Evolutionary conservation across 139 green algal genomes (phyloP).

Genomic region (Micractinium sp.): DNA sequence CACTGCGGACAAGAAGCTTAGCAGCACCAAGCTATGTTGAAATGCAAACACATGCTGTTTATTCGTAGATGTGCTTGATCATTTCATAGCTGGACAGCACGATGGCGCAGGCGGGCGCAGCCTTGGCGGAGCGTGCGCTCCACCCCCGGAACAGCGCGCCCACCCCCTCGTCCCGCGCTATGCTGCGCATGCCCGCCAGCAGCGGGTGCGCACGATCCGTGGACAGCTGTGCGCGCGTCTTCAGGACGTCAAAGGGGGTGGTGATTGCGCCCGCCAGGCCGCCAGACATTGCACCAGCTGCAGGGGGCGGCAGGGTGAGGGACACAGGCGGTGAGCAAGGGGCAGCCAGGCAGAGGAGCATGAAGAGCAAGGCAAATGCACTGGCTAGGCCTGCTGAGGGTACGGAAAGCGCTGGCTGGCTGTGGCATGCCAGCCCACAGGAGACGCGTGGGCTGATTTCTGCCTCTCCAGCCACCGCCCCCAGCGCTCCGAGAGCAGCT

Average conservation of each 20-base stretch:
- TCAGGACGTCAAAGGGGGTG: conserved; percentile 97
- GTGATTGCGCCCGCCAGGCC: conserved; percentile 82
- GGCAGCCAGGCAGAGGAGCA: conserved; percentile 25
- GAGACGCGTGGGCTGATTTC: too few relatives aligned
- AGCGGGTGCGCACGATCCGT: neutral
- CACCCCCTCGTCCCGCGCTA: conserved; percentile 65
- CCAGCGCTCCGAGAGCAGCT: too few relatives aligned
- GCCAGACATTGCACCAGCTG: conserved; percentile 73
- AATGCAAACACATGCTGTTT: neutral
- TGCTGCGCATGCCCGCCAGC: conserved; percentile 50
- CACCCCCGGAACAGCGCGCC: conserved; percentile 81
- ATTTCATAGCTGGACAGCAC: conserved; percentile 90
- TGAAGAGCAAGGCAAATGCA: neutral
- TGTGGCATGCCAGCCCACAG: neutral
- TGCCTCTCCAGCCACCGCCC: too few relatives aligned
- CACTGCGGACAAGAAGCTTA: too few relatives aligned
- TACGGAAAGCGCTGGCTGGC: neutral
- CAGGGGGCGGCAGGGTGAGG: neutral
- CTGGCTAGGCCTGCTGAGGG: neutral
- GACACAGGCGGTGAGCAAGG: neutral
- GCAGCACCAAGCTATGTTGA: too few relatives aligned
- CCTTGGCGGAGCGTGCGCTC: conserved; percentile 70
- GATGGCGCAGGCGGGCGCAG: conserved; percentile 89
- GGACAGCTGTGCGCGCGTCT: conserved; percentile 86
- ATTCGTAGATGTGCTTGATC: conserved; percentile 65